These are phyloP conservation scores for Globisporangium barbulae DNA, from an alignment of 352 stramenopile genomes.

Conservation along the genomic window DNA sequence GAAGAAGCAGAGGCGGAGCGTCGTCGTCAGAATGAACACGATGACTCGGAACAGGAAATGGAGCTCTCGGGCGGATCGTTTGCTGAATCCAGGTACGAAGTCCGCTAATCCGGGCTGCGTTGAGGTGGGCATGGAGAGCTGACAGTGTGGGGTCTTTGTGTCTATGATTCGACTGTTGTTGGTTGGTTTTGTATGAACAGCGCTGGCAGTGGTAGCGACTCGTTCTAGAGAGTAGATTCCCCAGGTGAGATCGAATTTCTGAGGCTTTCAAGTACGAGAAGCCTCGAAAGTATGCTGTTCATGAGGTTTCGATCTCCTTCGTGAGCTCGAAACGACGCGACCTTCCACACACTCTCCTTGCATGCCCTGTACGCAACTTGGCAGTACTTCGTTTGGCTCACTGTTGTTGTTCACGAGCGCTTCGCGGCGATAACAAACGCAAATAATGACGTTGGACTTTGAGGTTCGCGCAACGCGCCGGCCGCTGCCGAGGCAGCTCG, in stretches of 20 bases:
- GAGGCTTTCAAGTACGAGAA: not conserved
- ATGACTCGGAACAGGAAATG: slow-evolving; percentile 44
- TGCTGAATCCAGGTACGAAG: slow-evolving; percentile 56
- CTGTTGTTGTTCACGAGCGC: not conserved
- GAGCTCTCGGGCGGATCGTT: slow-evolving; percentile 63
- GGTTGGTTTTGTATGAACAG: slow-evolving; percentile 16
- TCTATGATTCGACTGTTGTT: too few relatives aligned
- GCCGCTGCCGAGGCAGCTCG: slow-evolving; percentile 45
- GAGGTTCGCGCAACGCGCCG: slow-evolving; percentile 31
- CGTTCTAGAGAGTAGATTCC: slow-evolving; percentile 30
- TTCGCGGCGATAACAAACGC: not conserved
- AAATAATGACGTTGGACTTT: slow-evolving; percentile 18
- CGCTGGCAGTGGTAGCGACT: slow-evolving; percentile 51
- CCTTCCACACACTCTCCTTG: not conserved
- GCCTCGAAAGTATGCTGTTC: slow-evolving; percentile 5
- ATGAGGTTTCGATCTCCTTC: not conserved
- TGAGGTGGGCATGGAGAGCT: not conserved
- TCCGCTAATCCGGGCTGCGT: not conserved
- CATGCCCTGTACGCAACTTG: not conserved
- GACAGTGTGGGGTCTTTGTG: not conserved
- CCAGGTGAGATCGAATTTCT: not conserved
- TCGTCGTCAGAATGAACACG: slow-evolving; percentile 16
- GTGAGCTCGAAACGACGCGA: slow-evolving; percentile 3
- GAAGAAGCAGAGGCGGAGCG: slow-evolving; percentile 34
- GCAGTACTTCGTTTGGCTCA: not conserved